Base-by-base conservation (phyloP, 306 rosid genomes). In the Prunus davidiana region DNA sequence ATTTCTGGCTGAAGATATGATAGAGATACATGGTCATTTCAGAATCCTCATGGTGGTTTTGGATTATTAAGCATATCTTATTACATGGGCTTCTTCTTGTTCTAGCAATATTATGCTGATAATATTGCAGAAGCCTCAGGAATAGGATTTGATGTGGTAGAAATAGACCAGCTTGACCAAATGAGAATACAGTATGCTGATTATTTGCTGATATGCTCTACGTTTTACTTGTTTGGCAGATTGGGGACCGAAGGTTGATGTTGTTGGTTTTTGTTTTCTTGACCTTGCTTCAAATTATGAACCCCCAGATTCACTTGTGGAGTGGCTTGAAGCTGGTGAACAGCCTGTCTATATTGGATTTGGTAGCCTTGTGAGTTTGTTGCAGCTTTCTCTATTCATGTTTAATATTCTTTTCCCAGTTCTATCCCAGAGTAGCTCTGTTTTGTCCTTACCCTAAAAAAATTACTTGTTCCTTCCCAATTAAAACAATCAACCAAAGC, bases 261-360 rank as follows among this genome's bases (percentile, higher is more conserved):
- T 94, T 3, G 97, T 94, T 81, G 98, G 98, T 73, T 94, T 94
- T 80, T 94, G 98, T 90, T 94, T 94, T 85, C 97, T 94, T 78
- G 97, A 94, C 83, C 96, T 94, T 81, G 98, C 96, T 76, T 91
- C 97, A 70, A 87, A 82, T 67, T 91, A 89, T 82, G 87, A 86
- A 80, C 97, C 97, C n/a, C 94, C 93, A 6, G 78, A 82, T 61
- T 71, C 88, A 12, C 91, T 94, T 32, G 88, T 84, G 73, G 83
- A 87, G 79, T 94, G 97, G 97, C 93, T 94, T 78, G 82, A 81
- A 81, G 90, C 82, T 73, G 98, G 97, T 66, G 74, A 81, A 52
- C 75, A 24, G 68, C 98, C 98, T 73, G 87, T 94, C 56, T 94
- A 94, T 74, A 78, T 91, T 80, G 98, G 98, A 85, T 94, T 94